phyloP scores from a whole-genome alignment of 2,329 filamentous ascomycete genomes.

The Zarea fungicola region DNA sequence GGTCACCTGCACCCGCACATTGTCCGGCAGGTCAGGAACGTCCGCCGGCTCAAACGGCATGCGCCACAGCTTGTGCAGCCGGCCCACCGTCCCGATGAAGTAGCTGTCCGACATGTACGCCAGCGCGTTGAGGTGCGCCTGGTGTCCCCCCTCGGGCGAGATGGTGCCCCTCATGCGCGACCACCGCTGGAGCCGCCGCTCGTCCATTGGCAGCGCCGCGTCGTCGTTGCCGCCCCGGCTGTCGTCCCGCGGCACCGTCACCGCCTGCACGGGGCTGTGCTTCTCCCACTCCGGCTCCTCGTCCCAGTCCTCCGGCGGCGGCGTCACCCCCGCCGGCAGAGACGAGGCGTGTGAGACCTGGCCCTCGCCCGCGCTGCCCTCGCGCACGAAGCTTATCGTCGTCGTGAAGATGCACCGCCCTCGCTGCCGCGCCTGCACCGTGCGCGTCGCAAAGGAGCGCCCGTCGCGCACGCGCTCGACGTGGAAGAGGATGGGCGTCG shows the following conservation, averaged over 20 bases:
- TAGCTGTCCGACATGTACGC: slow-evolving; percentile 91
- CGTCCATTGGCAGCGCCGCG: slow-evolving; percentile 48
- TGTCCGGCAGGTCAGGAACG: slow-evolving; percentile 45
- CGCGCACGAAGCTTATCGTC: slow-evolving; percentile 80
- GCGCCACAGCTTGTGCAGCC: slow-evolving; percentile 75
- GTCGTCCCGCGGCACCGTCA: slow-evolving; percentile 24
- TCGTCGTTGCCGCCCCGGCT: slow-evolving; percentile 27
- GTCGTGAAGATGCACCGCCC: slow-evolving; percentile 92
- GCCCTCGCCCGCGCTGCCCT: slow-evolving; percentile 47
- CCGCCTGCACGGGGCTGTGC: slow-evolving; percentile 45
- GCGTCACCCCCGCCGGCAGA: slow-evolving; percentile 44
- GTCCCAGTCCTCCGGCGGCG: slow-evolving; percentile 34
- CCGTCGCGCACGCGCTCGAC: slow-evolving; percentile 92
- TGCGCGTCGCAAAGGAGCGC: slow-evolving; percentile 82
- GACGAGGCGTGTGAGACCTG: slow-evolving; percentile 61
- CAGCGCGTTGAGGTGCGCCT: slow-evolving; percentile 79
- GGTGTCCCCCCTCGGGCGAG: slow-evolving; percentile 64
- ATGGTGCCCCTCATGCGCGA: slow-evolving; percentile 70
- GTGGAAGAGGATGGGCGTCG: slow-evolving; percentile 87
- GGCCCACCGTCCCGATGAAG: slow-evolving; percentile 84
- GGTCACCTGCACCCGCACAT: slow-evolving; percentile 31
- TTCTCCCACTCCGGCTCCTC: slow-evolving; percentile 45
- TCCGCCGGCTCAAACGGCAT: slow-evolving; percentile 54
- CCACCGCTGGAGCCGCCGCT: slow-evolving; percentile 69
- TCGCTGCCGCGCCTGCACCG: slow-evolving; percentile 88